phyloP scores from a whole-genome alignment of 2,329 filamentous ascomycete genomes.

The Fusarium stilboides region DNA sequence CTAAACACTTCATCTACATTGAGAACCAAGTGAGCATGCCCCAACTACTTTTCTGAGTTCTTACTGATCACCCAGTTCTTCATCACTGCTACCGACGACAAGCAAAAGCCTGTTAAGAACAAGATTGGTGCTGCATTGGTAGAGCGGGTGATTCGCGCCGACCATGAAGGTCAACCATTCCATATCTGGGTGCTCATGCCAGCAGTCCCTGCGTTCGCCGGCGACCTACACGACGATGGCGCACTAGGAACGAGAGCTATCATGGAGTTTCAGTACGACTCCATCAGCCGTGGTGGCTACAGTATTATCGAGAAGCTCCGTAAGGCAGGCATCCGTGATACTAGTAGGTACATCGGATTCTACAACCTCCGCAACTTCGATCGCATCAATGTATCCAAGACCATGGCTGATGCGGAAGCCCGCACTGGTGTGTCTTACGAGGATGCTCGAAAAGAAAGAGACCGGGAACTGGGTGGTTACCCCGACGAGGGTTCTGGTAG shows the following conservation, averaged over 20 bases:
- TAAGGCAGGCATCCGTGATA: slow-evolving; percentile 78
- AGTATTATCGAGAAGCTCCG: slow-evolving; percentile 82
- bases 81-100: slow-evolving; percentile 82
- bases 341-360: slow-evolving; percentile 82
- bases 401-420: slow-evolving; percentile 73
- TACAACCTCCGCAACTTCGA: slow-evolving; percentile 90
- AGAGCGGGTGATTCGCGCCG: slow-evolving; percentile 80
- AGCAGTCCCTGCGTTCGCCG: slow-evolving; percentile 85
- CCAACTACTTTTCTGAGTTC: accelerated
- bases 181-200: slow-evolving; percentile 85
- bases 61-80: slow-evolving; percentile 71
- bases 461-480: slow-evolving; percentile 69
- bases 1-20: slow-evolving; percentile 83
- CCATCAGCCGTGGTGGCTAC: slow-evolving; percentile 82
- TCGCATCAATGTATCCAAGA: slow-evolving; percentile 79
- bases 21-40: slow-evolving; percentile 73
- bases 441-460: slow-evolving; percentile 74
- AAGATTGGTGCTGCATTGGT: slow-evolving; percentile 85
- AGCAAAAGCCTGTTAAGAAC: slow-evolving; percentile 81
- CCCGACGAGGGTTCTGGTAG: slow-evolving; percentile 50
- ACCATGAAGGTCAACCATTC: slow-evolving; percentile 75
- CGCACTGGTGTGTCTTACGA: slow-evolving; percentile 78
- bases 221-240: slow-evolving; percentile 80
- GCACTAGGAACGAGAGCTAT: slow-evolving; percentile 85
- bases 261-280: slow-evolving; percentile 89